phyloP scores from a whole-genome alignment of 345 rosid species.

The Populus davidiana region DNA sequence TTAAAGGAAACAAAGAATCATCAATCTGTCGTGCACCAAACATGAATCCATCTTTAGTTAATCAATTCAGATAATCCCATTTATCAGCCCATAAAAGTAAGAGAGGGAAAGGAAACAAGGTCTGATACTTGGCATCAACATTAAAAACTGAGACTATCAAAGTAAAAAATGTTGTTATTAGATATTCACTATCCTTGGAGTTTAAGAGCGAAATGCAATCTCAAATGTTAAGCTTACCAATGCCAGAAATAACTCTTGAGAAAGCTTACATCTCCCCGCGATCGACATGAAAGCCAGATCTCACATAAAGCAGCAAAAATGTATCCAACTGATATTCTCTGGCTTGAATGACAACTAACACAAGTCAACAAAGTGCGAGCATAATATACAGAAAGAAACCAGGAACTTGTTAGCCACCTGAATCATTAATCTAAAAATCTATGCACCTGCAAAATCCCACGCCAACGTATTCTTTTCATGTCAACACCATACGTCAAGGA shows the following conservation, averaged over 20 bases:
- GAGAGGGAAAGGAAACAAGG: neutral
- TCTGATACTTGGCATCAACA: neutral
- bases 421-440: neutral
- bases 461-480: slow-evolving; percentile 43
- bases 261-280: slow-evolving; percentile 13
- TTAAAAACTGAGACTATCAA: neutral
- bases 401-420: neutral
- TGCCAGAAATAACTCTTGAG: slow-evolving; percentile 37
- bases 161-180: neutral
- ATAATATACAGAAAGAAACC: neutral
- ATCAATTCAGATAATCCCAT: neutral
- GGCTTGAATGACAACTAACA: slow-evolving; percentile 25
- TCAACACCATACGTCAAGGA: slow-evolving; percentile 47
- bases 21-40: neutral
- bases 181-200: neutral
- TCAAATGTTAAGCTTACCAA: slow-evolving; percentile 28
- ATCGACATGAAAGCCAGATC: slow-evolving; percentile 42
- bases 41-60: neutral
- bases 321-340: slow-evolving; percentile 52
- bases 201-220: neutral
- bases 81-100: neutral
- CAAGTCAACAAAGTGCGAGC: slow-evolving; percentile 9
- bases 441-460: slow-evolving; percentile 48
- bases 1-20: neutral
- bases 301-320: slow-evolving; percentile 41